Base-by-base conservation (phyloP, 1,139 yeast species). In the Yamadazyma blattariae region DNA sequence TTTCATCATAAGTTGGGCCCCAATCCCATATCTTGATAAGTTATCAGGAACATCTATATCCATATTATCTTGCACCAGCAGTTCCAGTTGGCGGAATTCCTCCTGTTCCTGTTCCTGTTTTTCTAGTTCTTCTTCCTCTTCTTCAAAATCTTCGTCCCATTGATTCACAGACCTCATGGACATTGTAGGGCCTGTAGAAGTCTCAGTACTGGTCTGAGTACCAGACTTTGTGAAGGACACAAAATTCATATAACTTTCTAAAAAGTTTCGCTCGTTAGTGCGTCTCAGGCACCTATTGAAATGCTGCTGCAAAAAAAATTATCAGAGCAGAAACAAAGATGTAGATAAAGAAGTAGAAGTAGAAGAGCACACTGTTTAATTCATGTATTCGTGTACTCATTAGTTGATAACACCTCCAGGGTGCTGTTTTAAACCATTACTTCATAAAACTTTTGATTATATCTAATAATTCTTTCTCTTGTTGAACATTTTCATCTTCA, bases 1-100 rank as follows among this genome's bases (percentile, higher is more conserved):
- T 47, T 79, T 74, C 51, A 79, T 70, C 67, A 92, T 58, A 34
- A 92, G 64, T 35, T 74, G 64, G 2, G 96, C 96, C 24, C 97
- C 98, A 30, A 88, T 77, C 8, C 98, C 97, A 51, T 89, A 90
- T 36, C 52, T 37, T 2, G 30, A 51, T 16, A 41, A 20, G 25
- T 30, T 31, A 2, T 18, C 25, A 32, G 16, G 19, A 5, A 17
- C 19, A 29, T 34, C 37, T 4, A 30, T 14, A n/a, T 34, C 34
- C 37, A 30, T 30, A 7, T 21, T 17, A 17, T 17, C 19, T 17
- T 17, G 7, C 24, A 20, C n/a, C n/a, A n/a, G n/a, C n/a, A n/a
- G n/a, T n/a, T n/a, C n/a, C n/a, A n/a, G n/a, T n/a, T n/a, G n/a
- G n/a, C n/a, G n/a, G n/a, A n/a, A n/a, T n/a, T n/a, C n/a, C n/a